Evolutionary conservation across 768 basidiomycete species (phyloP).

Genomic region (Hypsizygus marmoreus): DNA sequence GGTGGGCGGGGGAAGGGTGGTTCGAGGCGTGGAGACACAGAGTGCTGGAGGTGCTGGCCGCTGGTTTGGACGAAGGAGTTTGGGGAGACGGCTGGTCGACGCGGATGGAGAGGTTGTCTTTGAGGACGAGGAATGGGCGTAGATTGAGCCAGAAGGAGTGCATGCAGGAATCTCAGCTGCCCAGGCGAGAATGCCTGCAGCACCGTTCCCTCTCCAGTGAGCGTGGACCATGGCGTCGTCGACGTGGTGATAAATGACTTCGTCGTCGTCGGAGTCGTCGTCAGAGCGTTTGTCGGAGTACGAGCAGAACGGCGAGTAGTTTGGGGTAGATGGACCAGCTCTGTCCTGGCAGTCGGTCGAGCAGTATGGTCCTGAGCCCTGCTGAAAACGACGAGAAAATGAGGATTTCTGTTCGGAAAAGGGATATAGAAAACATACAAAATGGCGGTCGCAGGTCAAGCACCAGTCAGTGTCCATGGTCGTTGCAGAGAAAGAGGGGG

Average conservation of each 20-base stretch:
- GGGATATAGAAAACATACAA: slow-evolving; percentile 42
- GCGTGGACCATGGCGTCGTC: slow-evolving; percentile 14
- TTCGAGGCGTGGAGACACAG: slow-evolving; percentile 46
- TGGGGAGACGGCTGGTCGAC: slow-evolving; percentile 31
- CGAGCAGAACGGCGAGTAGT: slow-evolving; percentile 1
- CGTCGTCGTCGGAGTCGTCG: slow-evolving; percentile 26
- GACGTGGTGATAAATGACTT: slow-evolving; percentile 23
- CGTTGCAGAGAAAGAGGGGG: slow-evolving; percentile 17
- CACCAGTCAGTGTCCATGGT: slow-evolving; percentile 74
- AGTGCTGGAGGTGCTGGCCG: slow-evolving; percentile 52
- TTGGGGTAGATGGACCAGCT: slow-evolving; percentile 28
- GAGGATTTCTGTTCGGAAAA: slow-evolving; percentile 24
- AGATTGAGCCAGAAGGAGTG: slow-evolving; percentile 21
- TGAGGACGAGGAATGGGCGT: slow-evolving; percentile 16
- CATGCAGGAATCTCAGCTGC: slow-evolving; percentile 41
- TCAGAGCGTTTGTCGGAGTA: slow-evolving; percentile 10
- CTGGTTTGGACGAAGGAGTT: slow-evolving; percentile 39
- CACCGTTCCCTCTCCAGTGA: slow-evolving; percentile 41
- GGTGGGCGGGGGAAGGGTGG: slow-evolving; percentile 26
- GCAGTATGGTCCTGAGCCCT: slow-evolving; percentile 52
- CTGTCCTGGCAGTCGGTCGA: slow-evolving; percentile 42
- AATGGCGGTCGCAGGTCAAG: slow-evolving; percentile 59
- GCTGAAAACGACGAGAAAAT: slow-evolving; percentile 19
- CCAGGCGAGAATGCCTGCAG: slow-evolving; percentile 49
- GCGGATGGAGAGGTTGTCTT: slow-evolving; percentile 20